A percentile compares a stretch with the other conserved stretches of the same genome.
phyloP scores from a whole-genome alignment of 768 basidiomycete species.

The Kwoniella europaea region DNA sequence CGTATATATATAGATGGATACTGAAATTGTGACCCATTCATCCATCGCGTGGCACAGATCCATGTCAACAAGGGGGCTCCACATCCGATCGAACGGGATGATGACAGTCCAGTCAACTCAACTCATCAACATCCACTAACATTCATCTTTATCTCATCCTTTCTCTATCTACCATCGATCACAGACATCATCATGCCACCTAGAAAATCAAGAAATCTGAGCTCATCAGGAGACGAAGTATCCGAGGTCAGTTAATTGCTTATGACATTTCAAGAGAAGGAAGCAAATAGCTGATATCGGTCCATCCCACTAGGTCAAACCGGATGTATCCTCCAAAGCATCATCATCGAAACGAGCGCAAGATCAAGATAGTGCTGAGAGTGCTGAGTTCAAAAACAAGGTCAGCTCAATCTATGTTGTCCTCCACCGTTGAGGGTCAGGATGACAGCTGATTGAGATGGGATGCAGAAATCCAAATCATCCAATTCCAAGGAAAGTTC shows the following conservation, averaged over 20 bases:
- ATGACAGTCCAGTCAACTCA: not conserved
- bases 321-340: not conserved
- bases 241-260: not conserved
- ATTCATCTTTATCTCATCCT: not conserved
- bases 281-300: not conserved
- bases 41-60: not conserved
- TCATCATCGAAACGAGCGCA: not conserved
- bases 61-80: not conserved
- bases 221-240: conserved; percentile 9
- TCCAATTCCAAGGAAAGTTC: not conserved
- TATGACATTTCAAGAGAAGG: not conserved
- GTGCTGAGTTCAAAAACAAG: conserved; percentile 6
- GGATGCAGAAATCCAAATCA: conserved; percentile 9
- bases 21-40: not conserved
- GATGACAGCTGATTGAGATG: not conserved
- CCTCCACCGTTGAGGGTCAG: not conserved
- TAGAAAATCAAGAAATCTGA: not conserved
- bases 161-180: not conserved
- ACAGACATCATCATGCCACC: not conserved
- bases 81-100: not conserved
- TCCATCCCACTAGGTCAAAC: not conserved
- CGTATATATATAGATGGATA: no score
- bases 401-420: not conserved
- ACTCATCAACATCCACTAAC: no score
- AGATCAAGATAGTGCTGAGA: not conserved